Percentiles rank a stretch among this genome's conserved stretches.
Conservation (phyloP, 805 yeast species). For the Priceomyces castillae region DNA sequence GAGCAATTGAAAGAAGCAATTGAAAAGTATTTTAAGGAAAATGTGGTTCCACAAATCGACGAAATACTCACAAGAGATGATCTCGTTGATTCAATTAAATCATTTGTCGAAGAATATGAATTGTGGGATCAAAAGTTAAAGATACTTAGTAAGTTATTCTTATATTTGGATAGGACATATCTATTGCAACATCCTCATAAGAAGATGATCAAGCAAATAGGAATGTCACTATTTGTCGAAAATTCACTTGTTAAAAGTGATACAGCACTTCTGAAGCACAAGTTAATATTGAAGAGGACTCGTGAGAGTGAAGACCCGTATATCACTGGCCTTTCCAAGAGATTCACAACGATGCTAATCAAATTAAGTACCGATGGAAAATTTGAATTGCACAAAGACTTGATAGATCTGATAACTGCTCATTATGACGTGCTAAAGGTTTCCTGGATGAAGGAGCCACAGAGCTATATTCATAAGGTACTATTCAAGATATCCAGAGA, state of each 20-base stretch:
- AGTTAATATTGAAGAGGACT: constrained; percentile 7
- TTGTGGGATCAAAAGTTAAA: constrained; percentile 25
- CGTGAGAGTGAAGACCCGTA: constrained; percentile 7
- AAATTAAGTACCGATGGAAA: constrained; percentile 18
- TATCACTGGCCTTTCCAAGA: constrained; percentile 7
- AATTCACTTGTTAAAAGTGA: constrained; percentile 9
- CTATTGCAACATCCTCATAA: constrained; percentile 31
- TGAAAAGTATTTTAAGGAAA: constrained; percentile 12
- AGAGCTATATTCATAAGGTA: constrained; percentile 14
- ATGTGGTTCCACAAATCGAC: constrained; percentile 10
- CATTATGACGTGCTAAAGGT: constrained; percentile 15
- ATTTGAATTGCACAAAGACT: constrained; percentile 12
- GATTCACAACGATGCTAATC: constrained; percentile 17
- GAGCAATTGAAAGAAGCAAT: constrained; percentile 17
- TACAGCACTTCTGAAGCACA: constrained; percentile 11
- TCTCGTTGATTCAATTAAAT: constrained; percentile 4
- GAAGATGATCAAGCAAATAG: constrained; percentile 23
- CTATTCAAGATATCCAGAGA: constrained; percentile 15
- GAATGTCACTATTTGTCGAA: constrained; percentile 20
- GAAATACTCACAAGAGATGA: constrained; percentile 5
- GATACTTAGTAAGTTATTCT: constrained; percentile 27
- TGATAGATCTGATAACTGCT: constrained; percentile 12
- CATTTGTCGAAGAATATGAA: constrained; percentile 15
- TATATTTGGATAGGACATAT: constrained; percentile 36
- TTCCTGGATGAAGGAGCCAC: constrained; percentile 16